phyloP scores from a whole-genome alignment of 768 basidiomycete genomes.

The Lyophyllum semitale region DNA sequence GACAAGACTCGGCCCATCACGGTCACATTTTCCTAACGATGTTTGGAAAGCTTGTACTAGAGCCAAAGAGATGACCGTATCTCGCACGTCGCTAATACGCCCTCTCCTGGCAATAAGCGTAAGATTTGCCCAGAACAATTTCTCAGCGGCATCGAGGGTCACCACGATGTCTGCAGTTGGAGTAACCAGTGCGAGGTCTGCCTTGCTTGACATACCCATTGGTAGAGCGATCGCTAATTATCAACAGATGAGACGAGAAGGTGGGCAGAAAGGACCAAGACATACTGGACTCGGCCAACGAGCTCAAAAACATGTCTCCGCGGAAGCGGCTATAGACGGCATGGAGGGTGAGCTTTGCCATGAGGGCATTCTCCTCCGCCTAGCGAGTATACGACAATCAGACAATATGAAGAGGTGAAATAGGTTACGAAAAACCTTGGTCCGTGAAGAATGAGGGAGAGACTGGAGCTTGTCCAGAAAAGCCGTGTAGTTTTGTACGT shows the following conservation, averaged over 20 bases:
- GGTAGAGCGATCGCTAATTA: conserved; percentile 77
- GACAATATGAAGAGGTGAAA: background rate
- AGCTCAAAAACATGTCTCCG: conserved; percentile 87
- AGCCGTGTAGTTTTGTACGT: conserved; percentile 48
- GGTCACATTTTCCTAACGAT: conserved; percentile 66
- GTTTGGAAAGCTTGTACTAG: conserved; percentile 77
- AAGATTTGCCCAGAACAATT: conserved; percentile 69
- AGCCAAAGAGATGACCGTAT: conserved; percentile 70
- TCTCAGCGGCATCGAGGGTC: conserved; percentile 68
- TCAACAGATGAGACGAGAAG: background rate
- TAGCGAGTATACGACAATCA: conserved; percentile 25
- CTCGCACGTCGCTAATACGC: conserved; percentile 69
- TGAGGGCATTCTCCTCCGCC: conserved; percentile 75
- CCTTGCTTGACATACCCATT: conserved; percentile 66
- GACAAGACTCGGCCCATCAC: conserved; percentile 53
- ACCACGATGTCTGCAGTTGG: conserved; percentile 59
- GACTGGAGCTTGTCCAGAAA: conserved; percentile 60
- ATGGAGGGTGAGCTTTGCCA: conserved; percentile 79
- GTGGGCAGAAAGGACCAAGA: conserved; percentile 6
- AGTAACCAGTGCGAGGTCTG: conserved; percentile 36
- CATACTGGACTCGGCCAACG: conserved; percentile 88
- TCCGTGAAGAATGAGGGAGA: conserved; percentile 56
- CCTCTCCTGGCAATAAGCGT: conserved; percentile 57
- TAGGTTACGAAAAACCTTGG: conserved; percentile 46
- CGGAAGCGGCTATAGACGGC: conserved; percentile 78